Base-by-base conservation (phyloP, 148 eudicot genomes). In the Gaultheria prostrata region DNA sequence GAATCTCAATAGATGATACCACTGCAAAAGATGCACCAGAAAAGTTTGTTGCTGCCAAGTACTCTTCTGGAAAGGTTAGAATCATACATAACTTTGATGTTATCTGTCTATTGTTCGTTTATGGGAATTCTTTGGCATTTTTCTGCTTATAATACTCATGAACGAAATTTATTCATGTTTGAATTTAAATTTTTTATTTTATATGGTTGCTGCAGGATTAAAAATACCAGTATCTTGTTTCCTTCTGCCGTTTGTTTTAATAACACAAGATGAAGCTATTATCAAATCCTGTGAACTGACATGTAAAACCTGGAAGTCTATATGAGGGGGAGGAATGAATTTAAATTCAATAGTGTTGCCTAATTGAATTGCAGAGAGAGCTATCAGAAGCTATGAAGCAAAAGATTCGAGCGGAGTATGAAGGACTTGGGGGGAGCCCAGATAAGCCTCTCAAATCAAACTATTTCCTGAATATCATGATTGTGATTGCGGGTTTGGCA, bases 401-500 rank as follows among this genome's bases (percentile, higher is more conserved):
- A 89, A 94, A 97, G 92, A 94, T 94, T 81, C 88, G 95, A 48
- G 94, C 98, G 56, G 86, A 84, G 67, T 84, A 85, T 57, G 86
- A 94, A 91, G 95, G 83, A 9, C 18, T 93, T 53, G 99, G 99
- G 80, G 99, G 99, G 74, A 91, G 97, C 89, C 99, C 97, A 73
- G 88, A 93, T 88, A 94, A 90, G 90, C 97, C 98, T 87, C 98
- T 97, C 85, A 93, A 89, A 8, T 88, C 98, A 24, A 97, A 97
- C 91, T 97, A 97, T 89, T 97, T 97, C 85, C 97, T 94, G 18
- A 93, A 96, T 84, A 96, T 97, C 84, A 92, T 92, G 82, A 91
- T 94, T 85, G 91, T 89, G 77, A 83, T 97, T 86, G 94, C 89
- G 67, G 94, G 93, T 90, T 91, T 97, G 91, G 99, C 98, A 57